These are phyloP conservation scores for Chrysoporthe puriensis DNA, from an alignment of 2,329 filamentous ascomycete genomes.

Conservation along the genomic window DNA sequence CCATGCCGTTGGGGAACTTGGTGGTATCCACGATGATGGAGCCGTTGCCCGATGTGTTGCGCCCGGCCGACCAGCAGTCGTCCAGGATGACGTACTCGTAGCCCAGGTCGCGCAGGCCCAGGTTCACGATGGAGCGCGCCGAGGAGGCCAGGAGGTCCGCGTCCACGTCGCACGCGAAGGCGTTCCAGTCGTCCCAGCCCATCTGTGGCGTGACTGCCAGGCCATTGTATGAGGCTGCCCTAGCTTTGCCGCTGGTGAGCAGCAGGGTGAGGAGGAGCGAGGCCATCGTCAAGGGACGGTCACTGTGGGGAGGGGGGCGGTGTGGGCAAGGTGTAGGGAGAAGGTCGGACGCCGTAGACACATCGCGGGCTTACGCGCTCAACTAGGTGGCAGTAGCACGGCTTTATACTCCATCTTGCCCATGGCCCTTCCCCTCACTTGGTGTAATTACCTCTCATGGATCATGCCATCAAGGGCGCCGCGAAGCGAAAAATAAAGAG, in stretches of 20 bases:
- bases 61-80: constrained; percentile 41
- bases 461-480: background rate
- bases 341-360: background rate
- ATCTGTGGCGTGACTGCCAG: constrained; percentile 28
- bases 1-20: constrained; percentile 44
- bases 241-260: constrained; percentile 13
- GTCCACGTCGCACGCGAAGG: constrained; percentile 32
- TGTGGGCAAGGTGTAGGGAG: background rate
- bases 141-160: constrained; percentile 29
- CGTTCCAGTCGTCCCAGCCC: constrained; percentile 34
- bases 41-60: constrained; percentile 33
- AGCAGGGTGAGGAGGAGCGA: constrained; percentile 18
- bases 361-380: background rate
- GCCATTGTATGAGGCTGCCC: constrained; percentile 24
- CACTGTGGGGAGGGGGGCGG: background rate
- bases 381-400: background rate
- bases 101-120: constrained; percentile 36
- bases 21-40: constrained; percentile 37
- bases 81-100: constrained; percentile 40
- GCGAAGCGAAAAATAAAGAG: background rate
- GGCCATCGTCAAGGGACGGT: constrained; percentile 9
- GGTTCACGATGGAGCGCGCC: constrained; percentile 32
- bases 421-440: constrained; percentile 2
- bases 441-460: background rate
- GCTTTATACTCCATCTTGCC: background rate